Evolutionary conservation across 208 protist species (phyloP).

Genomic region (Leishmania tarentolae): DNA sequence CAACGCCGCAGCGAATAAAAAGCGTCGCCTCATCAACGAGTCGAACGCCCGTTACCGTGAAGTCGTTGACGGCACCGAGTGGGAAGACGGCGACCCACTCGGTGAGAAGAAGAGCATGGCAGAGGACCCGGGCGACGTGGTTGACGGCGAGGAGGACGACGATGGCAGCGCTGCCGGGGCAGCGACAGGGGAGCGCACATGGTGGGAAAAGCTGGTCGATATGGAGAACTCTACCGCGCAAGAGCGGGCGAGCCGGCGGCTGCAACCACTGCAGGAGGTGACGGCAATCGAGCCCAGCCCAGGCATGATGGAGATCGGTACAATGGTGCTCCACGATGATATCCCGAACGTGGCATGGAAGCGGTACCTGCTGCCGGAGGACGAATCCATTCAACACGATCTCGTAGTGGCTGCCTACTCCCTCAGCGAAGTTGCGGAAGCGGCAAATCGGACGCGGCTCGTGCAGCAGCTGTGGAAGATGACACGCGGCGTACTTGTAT

Average conservation of each 20-base stretch:
- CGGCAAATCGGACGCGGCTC: constrained; percentile 54
- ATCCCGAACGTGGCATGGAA: constrained; percentile 88
- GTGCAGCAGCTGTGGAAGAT: constrained; percentile 91
- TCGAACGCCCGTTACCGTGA: constrained; percentile 75
- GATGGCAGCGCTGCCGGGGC: constrained; percentile 16
- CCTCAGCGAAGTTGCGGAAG: constrained; percentile 78
- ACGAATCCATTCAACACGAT: constrained; percentile 82
- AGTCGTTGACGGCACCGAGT: constrained; percentile 81
- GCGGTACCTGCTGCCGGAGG: constrained; percentile 84
- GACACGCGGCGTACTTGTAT: constrained; percentile 80
- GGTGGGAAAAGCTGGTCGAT: constrained; percentile 88
- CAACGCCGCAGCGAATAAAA: constrained; percentile 57
- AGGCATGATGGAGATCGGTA: constrained; percentile 92
- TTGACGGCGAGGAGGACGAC: constrained; percentile 55
- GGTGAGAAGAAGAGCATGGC: constrained; percentile 33
- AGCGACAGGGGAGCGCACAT: constrained; percentile 44
- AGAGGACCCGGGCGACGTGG: constrained; percentile 51
- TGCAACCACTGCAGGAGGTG: constrained; percentile 82
- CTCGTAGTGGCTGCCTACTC: constrained; percentile 86
- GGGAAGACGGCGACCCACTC: constrained; percentile 75
- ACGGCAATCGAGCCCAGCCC: constrained; percentile 86
- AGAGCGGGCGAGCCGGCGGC: constrained; percentile 51
- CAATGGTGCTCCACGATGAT: constrained; percentile 88
- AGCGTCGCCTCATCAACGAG: constrained; percentile 47
- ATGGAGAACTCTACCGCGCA: constrained; percentile 58